Evolutionary conservation across 805 yeast species (phyloP).

Genomic region (Ogataea haglerorum): DNA sequence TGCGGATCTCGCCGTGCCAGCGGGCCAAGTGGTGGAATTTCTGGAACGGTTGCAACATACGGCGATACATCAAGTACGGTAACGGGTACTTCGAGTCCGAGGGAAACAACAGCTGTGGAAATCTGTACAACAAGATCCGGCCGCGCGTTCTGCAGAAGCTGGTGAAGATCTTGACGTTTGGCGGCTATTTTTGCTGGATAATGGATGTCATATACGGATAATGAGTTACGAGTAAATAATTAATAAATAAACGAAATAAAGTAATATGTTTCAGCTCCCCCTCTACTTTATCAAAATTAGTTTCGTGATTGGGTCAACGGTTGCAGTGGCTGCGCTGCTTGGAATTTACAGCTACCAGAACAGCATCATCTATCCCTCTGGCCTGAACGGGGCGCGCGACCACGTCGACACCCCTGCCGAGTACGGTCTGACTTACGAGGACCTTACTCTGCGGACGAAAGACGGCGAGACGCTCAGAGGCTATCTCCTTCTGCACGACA

Average conservation of each 20-base stretch:
- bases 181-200: slow-evolving; percentile 44
- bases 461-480: slow-evolving; percentile 72
- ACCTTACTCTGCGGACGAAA: slow-evolving; percentile 53
- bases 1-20: slow-evolving; percentile 73
- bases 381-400: slow-evolving; percentile 69
- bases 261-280: slow-evolving; percentile 3
- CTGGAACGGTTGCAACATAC: slow-evolving; percentile 75
- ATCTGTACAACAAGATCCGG: slow-evolving; percentile 24
- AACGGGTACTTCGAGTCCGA: slow-evolving; percentile 80
- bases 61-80: slow-evolving; percentile 73
- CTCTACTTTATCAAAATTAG: slow-evolving; percentile 33
- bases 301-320: slow-evolving; percentile 40
- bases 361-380: slow-evolving; percentile 77
- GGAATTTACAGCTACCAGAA: slow-evolving; percentile 63
- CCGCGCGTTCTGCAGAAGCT: slow-evolving; percentile 28
- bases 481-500: slow-evolving; percentile 55
- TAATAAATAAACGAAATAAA: not conserved
- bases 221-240: not conserved
- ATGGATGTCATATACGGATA: slow-evolving; percentile 40
- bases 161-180: slow-evolving; percentile 38
- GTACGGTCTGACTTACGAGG: slow-evolving; percentile 64
- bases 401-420: slow-evolving; percentile 74
- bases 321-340: slow-evolving; percentile 43
- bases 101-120: slow-evolving; percentile 75
- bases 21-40: slow-evolving; percentile 91